These are phyloP conservation scores for Pleurotus eryngii DNA, from an alignment of 768 basidiomycete species.

Conservation along the genomic window DNA sequence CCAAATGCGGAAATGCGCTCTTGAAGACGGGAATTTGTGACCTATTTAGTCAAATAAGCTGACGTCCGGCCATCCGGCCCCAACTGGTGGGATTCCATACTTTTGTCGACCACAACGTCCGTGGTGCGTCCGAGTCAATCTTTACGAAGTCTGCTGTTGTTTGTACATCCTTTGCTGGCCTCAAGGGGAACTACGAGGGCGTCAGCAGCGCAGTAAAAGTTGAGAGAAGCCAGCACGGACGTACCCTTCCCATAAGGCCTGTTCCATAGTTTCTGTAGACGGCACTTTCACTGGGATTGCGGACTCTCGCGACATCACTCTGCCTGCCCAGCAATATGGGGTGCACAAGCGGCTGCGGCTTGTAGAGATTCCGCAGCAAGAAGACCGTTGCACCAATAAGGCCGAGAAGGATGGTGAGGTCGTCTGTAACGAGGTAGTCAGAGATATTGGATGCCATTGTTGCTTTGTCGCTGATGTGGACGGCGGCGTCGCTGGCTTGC, in stretches of 20 bases:
- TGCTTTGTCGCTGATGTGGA: background rate
- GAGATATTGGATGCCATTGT: constrained; percentile 37
- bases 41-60: constrained; percentile 35
- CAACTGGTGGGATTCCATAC: constrained; percentile 30
- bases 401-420: constrained; percentile 73
- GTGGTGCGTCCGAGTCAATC: constrained; percentile 59
- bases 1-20: constrained; percentile 70
- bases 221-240: constrained; percentile 19
- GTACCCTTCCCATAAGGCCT: constrained; percentile 75
- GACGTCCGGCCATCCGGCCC: background rate
- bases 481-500: background rate
- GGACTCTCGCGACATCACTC: constrained; percentile 81
- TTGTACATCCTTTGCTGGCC: constrained; percentile 70
- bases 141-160: constrained; percentile 65
- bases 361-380: constrained; percentile 74
- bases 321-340: constrained; percentile 92
- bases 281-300: constrained; percentile 80
- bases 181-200: constrained; percentile 59
- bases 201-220: background rate
- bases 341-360: constrained; percentile 82
- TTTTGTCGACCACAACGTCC: constrained; percentile 79
- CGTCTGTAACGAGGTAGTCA: constrained; percentile 71
- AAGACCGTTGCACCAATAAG: constrained; percentile 76
- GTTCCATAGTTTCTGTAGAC: constrained; percentile 90
- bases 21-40: constrained; percentile 69